Percentiles rank a stretch among this genome's conserved stretches.
phyloP scores from a whole-genome alignment of 1,284 basidiomycete species.

The Amylostereum areolatum region DNA sequence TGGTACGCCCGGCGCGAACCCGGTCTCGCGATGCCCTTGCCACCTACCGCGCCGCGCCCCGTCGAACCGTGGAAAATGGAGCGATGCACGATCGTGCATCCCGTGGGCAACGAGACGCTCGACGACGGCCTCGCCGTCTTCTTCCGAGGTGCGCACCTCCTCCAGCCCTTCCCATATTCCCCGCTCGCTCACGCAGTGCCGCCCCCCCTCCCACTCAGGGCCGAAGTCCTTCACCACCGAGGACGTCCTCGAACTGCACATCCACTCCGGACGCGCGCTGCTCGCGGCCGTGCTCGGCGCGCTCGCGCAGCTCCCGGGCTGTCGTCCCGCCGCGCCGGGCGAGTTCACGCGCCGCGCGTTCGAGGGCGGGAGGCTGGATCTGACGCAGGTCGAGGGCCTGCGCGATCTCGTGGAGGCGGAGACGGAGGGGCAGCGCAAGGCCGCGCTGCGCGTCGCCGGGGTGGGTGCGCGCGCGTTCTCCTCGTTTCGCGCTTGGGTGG shows the following conservation, averaged over 20 bases:
- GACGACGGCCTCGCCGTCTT: slow-evolving; percentile 80
- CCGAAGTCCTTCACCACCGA: slow-evolving; percentile 79
- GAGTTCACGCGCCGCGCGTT: slow-evolving; percentile 87
- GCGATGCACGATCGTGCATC: slow-evolving; percentile 65
- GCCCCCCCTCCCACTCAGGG: slow-evolving; percentile 31
- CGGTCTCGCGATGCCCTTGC: slow-evolving; percentile 13
- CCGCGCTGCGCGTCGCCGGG: slow-evolving; percentile 63
- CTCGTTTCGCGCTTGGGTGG: background rate
- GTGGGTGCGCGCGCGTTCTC: slow-evolving; percentile 31
- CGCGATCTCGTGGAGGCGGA: slow-evolving; percentile 82
- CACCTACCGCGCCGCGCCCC: slow-evolving; percentile 27
- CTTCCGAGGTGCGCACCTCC: slow-evolving; percentile 55
- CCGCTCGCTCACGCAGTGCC: background rate
- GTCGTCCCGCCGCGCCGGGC: slow-evolving; percentile 75
- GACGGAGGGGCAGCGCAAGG: slow-evolving; percentile 72
- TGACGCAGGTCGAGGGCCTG: slow-evolving; percentile 82
- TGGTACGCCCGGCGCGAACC: slow-evolving; percentile 45
- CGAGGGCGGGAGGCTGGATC: slow-evolving; percentile 70
- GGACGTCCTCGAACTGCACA: slow-evolving; percentile 79
- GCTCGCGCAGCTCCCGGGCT: slow-evolving; percentile 51
- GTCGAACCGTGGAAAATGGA: slow-evolving; percentile 71
- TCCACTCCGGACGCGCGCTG: slow-evolving; percentile 83
- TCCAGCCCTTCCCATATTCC: slow-evolving; percentile 3
- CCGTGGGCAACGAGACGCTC: slow-evolving; percentile 53
- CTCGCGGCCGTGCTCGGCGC: slow-evolving; percentile 63